A percentile compares a stretch with the other conserved stretches of the same genome.
phyloP scores from a whole-genome alignment of 1,139 yeast genomes.

The Saccharomyces hybrid region DNA sequence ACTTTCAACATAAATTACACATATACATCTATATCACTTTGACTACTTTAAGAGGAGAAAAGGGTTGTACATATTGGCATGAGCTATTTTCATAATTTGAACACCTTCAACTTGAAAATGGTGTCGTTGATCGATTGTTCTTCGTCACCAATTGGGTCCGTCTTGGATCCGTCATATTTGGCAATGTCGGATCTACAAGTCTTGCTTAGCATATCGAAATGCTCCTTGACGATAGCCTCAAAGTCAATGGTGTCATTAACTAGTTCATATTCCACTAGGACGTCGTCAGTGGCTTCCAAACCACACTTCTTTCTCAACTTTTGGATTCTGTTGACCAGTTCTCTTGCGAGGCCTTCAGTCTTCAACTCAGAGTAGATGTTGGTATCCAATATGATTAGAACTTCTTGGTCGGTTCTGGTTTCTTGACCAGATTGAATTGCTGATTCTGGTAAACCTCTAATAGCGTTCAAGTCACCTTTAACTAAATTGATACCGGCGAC shows the following conservation, averaged over 20 bases:
- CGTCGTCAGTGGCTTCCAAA: conserved; percentile 90
- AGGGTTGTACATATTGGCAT: background rate
- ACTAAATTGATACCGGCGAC: conserved; percentile 88
- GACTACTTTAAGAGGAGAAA: background rate
- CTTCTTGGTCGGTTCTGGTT: conserved; percentile 81
- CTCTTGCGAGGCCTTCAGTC: conserved; percentile 94
- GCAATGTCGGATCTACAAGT: conserved; percentile 51
- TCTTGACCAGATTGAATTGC: conserved; percentile 65
- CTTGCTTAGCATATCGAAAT: conserved; percentile 64
- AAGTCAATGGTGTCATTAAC: conserved; percentile 66
- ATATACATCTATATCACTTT: background rate
- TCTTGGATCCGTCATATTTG: conserved; percentile 33
- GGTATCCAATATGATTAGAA: conserved; percentile 79
- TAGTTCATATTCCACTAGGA: conserved; percentile 72
- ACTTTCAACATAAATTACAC: conserved; percentile 1
- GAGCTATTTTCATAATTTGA: conserved; percentile 36
- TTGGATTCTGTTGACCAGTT: conserved; percentile 93
- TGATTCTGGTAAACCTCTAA: conserved; percentile 75
- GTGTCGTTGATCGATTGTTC: conserved; percentile 88
- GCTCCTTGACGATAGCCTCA: conserved; percentile 53
- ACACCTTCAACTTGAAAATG: conserved; percentile 68
- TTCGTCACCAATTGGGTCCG: conserved; percentile 70
- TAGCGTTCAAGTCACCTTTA: conserved; percentile 81
- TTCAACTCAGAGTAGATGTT: conserved; percentile 81
- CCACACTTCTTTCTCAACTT: conserved; percentile 96